phyloP scores from a whole-genome alignment of 441 rosid species.

The Pelargonium cotyledonis region DNA sequence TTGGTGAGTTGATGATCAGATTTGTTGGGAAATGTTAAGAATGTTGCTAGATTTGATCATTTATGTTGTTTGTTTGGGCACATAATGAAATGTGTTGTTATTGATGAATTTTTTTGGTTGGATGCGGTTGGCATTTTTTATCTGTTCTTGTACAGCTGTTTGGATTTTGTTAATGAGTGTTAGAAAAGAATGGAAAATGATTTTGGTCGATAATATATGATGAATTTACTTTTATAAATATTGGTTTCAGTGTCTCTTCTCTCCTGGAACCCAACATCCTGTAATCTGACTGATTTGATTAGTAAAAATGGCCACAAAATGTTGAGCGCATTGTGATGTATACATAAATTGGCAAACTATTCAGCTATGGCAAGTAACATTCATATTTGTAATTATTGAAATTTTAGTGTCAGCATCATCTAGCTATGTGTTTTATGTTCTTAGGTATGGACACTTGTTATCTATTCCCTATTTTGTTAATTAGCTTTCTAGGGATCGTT shows the following conservation, averaged over 20 bases:
- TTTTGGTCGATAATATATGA: too few relatives aligned
- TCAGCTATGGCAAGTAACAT: neutral
- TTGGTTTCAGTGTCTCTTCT: too few relatives aligned
- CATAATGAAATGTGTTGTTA: neutral
- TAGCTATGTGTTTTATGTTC: too few relatives aligned
- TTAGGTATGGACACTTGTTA: neutral
- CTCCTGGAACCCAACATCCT: too few relatives aligned
- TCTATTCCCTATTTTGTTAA: neutral
- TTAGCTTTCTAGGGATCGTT: neutral
- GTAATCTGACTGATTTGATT: too few relatives aligned
- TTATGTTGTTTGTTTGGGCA: neutral
- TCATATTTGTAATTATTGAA: too few relatives aligned
- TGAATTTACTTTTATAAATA: too few relatives aligned
- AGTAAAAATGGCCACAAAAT: neutral
- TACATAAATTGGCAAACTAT: neutral
- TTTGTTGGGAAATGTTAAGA: neutral
- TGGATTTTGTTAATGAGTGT: neutral
- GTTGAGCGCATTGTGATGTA: neutral
- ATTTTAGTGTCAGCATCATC: too few relatives aligned
- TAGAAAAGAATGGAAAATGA: too few relatives aligned
- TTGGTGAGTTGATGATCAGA: constrained; percentile 2
- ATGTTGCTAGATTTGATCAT: neutral
- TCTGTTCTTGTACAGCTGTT: neutral
- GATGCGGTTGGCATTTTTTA: neutral
- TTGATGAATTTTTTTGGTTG: neutral